Base-by-base conservation (phyloP, 2,329 filamentous ascomycete species). In the Pseudogymnoascus sp. region DNA sequence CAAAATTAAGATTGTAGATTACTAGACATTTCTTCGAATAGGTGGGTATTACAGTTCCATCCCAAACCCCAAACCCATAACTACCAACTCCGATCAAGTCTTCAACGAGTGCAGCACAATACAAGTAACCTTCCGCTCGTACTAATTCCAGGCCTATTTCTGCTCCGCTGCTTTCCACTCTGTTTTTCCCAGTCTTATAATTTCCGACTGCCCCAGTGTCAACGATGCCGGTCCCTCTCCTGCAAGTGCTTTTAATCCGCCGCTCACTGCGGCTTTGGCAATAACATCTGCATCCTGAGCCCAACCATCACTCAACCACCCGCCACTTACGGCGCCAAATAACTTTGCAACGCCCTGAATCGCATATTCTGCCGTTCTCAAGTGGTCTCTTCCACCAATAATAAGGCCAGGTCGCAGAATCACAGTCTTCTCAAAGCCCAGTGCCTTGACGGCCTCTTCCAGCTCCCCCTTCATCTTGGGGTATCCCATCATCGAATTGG, bases 381-480 rank as follows among this genome's bases (percentile, higher is more conserved):
- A 78, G 64, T 86, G 80, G 69, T 88, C 81, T 62, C 92, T 81
- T 14, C 83, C 73, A 2, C 92, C 92, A 2, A 92, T 74, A 68
- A 97, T 89, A 65, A 92, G 66, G 0, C 90, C 92, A 0, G 92
- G 92, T 49, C 86, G 75, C 21, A 88, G 59, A 61, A 97, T 87
- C 62, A 96, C 82, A 4, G 86, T 87, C 67, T 89, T 85, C 59
- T 92, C 89, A 71, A 96, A 96, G 4, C 78, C 87, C 3, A 93
- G 76, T 43, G 76, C 83, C 72, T 84, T 83, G 64, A 96, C 82
- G 14, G 85, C 79, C 35, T 95, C 88, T 74, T 97, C 93, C 41
- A 96, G 84, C 69, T 94, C 90, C 23, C 84, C 86, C 80, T 97
- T 97, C 90, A 97, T 94, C 74, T 79, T 79, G 1, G 74, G 26